Conservation (phyloP, 208 protist species). For the Strigomonas oncopelti region DNA sequence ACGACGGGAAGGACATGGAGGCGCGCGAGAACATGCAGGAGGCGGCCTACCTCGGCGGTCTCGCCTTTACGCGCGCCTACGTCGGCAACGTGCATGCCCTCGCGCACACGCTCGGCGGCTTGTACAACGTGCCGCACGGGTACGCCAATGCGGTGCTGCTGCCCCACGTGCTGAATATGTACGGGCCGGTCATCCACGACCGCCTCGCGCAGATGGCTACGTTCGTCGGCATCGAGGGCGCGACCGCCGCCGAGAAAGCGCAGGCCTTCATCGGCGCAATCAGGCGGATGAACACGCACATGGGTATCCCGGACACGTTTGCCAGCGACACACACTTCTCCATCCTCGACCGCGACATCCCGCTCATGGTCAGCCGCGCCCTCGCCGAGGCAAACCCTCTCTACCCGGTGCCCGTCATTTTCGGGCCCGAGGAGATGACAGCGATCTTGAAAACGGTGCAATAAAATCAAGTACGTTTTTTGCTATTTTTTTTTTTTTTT, state of each 20-base stretch:
- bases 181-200: conserved; percentile 32
- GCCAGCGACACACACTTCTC: conserved; percentile 23
- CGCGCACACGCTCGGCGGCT: conserved; percentile 69
- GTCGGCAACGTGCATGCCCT: conserved; percentile 84
- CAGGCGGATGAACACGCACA: conserved; percentile 34
- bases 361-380: conserved; percentile 34
- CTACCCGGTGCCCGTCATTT: conserved; percentile 65
- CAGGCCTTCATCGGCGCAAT: conserved; percentile 45
- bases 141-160: conserved; percentile 79
- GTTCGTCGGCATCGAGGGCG: conserved; percentile 22
- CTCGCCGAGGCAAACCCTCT: conserved; percentile 51
- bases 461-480: no score
- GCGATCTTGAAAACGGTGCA: conserved; percentile 22
- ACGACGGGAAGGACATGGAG: conserved; percentile 36
- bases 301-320: conserved; percentile 41
- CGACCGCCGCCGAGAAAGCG: conserved; percentile 35
- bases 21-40: conserved; percentile 73
- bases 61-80: conserved; percentile 83
- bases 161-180: conserved; percentile 59
- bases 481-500: no score
- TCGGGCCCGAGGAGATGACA: conserved; percentile 42
- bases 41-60: conserved; percentile 69
- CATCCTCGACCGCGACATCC: conserved; percentile 39
- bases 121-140: conserved; percentile 81
- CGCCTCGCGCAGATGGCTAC: conserved; percentile 36